Conservation (phyloP, 441 rosid genomes). For the Cnidoscolus chayamansa region DNA sequence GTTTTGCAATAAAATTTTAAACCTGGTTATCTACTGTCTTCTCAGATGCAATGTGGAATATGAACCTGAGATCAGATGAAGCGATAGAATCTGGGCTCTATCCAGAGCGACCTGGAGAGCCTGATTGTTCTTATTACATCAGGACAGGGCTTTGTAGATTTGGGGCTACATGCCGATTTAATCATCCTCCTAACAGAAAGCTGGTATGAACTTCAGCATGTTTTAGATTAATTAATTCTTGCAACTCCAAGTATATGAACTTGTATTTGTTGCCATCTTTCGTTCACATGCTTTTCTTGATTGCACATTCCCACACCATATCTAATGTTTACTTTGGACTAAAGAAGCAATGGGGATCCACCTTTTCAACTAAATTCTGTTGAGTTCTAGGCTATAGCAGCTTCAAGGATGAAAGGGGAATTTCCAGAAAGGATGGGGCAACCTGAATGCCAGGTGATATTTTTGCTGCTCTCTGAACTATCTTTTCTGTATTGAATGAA, state of each 20-base stretch:
- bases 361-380: slow-evolving; percentile 23
- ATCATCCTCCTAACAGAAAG: slow-evolving; percentile 94
- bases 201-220: slow-evolving; percentile 54
- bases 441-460: slow-evolving; percentile 91
- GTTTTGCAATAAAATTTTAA: slow-evolving; percentile 11
- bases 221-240: slow-evolving; percentile 20
- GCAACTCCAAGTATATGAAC: slow-evolving; percentile 15
- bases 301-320: neutral
- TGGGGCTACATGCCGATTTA: slow-evolving; percentile 89
- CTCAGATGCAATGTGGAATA: slow-evolving; percentile 91
- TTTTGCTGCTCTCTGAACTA: slow-evolving; percentile 5
- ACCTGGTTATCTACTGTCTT: slow-evolving; percentile 11
- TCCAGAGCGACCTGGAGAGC: slow-evolving; percentile 92
- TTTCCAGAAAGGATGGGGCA: slow-evolving; percentile 94
- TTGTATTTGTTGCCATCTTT: slow-evolving; percentile 7
- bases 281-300: neutral
- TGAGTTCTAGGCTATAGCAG: slow-evolving; percentile 74
- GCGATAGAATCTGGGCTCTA: slow-evolving; percentile 68
- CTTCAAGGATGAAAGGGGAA: slow-evolving; percentile 91
- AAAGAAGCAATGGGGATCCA: slow-evolving; percentile 10
- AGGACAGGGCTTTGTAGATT: slow-evolving; percentile 97
- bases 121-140: slow-evolving; percentile 92
- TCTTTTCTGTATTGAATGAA: neutral
- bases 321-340: slow-evolving; percentile 16
- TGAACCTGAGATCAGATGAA: slow-evolving; percentile 70